These are phyloP conservation scores for Globisporangium spiculum DNA, from an alignment of 352 stramenopile species.

Conservation along the genomic window DNA sequence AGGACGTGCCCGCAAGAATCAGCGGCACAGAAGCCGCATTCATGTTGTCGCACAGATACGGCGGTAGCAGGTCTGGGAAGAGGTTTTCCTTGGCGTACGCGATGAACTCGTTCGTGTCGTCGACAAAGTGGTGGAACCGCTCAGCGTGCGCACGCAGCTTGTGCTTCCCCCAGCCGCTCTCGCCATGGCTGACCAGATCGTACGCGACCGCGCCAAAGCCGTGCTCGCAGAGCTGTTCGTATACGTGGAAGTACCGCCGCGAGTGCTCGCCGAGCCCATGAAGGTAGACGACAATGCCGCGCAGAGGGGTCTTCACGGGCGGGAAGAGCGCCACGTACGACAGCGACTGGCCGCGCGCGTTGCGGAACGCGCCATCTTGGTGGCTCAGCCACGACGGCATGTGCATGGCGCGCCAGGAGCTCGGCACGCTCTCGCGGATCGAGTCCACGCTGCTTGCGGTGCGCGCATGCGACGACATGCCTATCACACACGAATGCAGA, in stretches of 20 bases:
- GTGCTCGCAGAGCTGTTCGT: constrained; percentile 14
- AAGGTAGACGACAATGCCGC: constrained; percentile 28
- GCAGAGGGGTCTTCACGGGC: constrained; percentile 7
- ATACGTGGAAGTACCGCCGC: constrained; percentile 14
- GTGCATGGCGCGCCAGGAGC: constrained; percentile 6
- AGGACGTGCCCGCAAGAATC: neutral
- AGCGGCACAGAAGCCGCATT: neutral
- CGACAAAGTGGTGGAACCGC: constrained; percentile 17
- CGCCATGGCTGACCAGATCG: constrained; percentile 19
- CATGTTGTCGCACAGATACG: neutral
- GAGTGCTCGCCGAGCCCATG: constrained; percentile 18
- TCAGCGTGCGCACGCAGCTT: constrained; percentile 6
- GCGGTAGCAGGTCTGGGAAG: neutral
- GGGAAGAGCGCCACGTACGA: constrained; percentile 22
- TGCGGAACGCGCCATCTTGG: constrained; percentile 16
- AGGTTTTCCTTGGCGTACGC: constrained; percentile 9
- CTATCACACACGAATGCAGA: neutral
- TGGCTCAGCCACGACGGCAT: constrained; percentile 8
- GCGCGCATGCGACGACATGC: neutral
- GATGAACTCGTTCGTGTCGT: constrained; percentile 22
- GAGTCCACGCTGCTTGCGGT: constrained; percentile 4
- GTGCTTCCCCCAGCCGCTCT: constrained; percentile 14
- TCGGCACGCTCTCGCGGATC: constrained; percentile 9
- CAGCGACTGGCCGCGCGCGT: constrained; percentile 10
- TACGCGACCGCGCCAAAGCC: constrained; percentile 19